These are phyloP conservation scores for Ceriops decandra DNA, from an alignment of 345 rosid genomes.

Conservation along the genomic window DNA sequence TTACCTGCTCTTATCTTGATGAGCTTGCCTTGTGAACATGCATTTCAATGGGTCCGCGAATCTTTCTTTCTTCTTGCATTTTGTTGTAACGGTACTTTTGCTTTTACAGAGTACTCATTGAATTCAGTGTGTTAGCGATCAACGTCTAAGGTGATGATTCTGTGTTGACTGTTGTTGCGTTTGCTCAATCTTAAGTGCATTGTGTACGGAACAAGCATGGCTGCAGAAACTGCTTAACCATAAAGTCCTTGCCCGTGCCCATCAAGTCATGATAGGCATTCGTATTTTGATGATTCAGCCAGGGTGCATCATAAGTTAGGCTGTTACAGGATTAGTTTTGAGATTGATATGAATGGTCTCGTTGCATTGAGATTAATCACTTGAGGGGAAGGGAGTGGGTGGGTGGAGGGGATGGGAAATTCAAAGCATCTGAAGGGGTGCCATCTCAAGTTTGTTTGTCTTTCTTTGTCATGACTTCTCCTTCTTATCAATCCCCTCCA, in stretches of 20 bases:
- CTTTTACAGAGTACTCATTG: neutral
- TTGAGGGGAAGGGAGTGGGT: too few relatives aligned
- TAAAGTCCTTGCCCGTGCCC: neutral
- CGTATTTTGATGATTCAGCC: neutral
- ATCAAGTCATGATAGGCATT: neutral
- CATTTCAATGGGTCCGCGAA: slow-evolving; percentile 20
- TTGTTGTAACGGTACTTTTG: neutral
- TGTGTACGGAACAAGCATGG: neutral
- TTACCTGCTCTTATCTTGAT: neutral
- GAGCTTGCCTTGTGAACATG: slow-evolving; percentile 5
- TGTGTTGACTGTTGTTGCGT: too few relatives aligned
- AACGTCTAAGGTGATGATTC: neutral
- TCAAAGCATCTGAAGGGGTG: too few relatives aligned
- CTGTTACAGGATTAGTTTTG: neutral
- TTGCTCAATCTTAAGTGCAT: too few relatives aligned
- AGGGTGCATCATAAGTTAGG: neutral
- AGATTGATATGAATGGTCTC: neutral
- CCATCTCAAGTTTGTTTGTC: too few relatives aligned
- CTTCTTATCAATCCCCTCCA: neutral
- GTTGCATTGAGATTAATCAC: neutral
- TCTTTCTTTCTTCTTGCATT: slow-evolving; percentile 13
- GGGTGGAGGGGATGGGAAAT: too few relatives aligned
- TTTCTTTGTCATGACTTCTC: too few relatives aligned
- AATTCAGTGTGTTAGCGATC: neutral
- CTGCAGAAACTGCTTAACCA: neutral